These are phyloP conservation scores for Tuber borchii DNA, from an alignment of 495 filamentous ascomycete genomes.

Conservation along the genomic window DNA sequence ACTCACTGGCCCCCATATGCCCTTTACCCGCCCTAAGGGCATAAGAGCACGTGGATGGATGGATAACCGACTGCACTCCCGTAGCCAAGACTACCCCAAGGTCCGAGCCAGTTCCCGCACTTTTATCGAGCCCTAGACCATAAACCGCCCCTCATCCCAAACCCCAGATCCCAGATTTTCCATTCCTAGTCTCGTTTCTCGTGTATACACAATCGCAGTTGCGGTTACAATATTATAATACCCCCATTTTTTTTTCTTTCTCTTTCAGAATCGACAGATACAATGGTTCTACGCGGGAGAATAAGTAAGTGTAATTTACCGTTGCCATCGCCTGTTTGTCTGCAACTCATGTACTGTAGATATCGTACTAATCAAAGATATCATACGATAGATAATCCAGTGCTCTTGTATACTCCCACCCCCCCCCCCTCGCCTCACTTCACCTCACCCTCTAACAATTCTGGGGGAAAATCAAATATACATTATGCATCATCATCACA, in stretches of 20 bases:
- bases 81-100: background rate
- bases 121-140: background rate
- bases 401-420: constrained; percentile 54
- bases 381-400: constrained; percentile 55
- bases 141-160: background rate
- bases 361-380: background rate
- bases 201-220: background rate
- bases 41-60: background rate
- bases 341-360: too few species aligned
- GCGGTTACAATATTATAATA: too few species aligned
- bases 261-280: background rate
- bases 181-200: background rate
- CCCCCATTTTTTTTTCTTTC: too few species aligned
- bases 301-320: background rate
- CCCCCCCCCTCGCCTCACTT: constrained; percentile 1
- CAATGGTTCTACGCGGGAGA: constrained; percentile 3
- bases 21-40: background rate
- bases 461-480: background rate
- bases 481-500: background rate
- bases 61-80: background rate
- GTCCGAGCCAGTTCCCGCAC: background rate
- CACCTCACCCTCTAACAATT: background rate
- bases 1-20: background rate
- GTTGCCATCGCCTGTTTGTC: too few species aligned
- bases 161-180: background rate